Evolutionary conservation across 768 basidiomycete species (phyloP).

Genomic region (Mycena vitilis): DNA sequence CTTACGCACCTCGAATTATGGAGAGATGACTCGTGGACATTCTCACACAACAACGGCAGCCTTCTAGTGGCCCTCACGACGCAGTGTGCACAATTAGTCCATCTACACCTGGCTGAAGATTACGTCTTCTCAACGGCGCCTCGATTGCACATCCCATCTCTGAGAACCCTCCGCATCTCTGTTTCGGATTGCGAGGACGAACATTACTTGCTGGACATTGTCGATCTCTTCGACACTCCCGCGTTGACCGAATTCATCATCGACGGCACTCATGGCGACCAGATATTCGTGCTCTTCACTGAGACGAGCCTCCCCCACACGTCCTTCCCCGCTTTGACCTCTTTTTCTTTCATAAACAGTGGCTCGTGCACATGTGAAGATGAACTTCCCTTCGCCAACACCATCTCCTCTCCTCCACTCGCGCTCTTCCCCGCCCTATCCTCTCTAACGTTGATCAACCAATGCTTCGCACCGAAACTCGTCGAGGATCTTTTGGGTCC

Average conservation of each 20-base stretch:
- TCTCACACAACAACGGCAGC: too few relatives aligned
- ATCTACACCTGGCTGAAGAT: not conserved
- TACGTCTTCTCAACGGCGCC: too few relatives aligned
- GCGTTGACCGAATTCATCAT: not conserved
- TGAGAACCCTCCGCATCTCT: not conserved
- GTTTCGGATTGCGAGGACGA: not conserved
- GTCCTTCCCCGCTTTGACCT: conserved; percentile 13
- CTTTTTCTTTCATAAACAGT: not conserved
- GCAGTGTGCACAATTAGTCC: not conserved
- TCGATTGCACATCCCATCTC: not conserved
- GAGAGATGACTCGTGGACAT: too few relatives aligned
- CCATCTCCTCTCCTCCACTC: not conserved
- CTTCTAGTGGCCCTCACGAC: not conserved
- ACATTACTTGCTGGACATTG: not conserved
- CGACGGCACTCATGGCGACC: not conserved
- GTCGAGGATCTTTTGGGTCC: not conserved
- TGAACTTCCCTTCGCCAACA: not conserved
- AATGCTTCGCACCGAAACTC: not conserved
- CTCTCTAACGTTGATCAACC: not conserved
- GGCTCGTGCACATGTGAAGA: not conserved
- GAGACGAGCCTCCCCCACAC: not conserved
- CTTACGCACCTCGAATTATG: conserved; percentile 5
- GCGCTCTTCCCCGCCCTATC: conserved; percentile 7
- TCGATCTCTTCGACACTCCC: conserved; percentile 2
- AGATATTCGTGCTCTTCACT: conserved; percentile 1